Percentiles rank a stretch among this genome's conserved stretches.
These are phyloP conservation scores for Biscogniauxia sp. DNA, from an alignment of 2,329 filamentous ascomycete genomes.

Conservation along the genomic window DNA sequence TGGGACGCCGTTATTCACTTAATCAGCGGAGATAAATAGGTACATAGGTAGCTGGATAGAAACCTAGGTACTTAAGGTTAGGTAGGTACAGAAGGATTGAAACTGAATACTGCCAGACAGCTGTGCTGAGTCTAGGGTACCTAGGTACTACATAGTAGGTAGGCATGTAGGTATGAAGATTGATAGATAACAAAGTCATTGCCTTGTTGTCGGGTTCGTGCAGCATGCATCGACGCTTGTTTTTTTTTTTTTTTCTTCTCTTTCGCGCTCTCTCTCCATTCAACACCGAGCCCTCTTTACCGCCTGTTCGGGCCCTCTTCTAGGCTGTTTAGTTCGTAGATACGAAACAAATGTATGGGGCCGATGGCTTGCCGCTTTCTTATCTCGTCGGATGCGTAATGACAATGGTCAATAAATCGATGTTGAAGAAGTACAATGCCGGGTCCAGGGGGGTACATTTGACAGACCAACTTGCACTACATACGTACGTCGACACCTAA, in stretches of 20 bases:
- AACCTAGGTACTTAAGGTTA: not conserved
- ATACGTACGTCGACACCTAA: no score
- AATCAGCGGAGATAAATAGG: not conserved
- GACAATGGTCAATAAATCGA: not conserved
- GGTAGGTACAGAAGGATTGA: not conserved
- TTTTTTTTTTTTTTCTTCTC: not conserved
- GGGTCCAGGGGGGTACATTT: not conserved
- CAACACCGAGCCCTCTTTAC: conserved; percentile 1
- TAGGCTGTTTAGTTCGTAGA: not conserved
- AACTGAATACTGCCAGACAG: not conserved
- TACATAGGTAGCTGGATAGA: not conserved
- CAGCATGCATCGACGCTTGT: not conserved
- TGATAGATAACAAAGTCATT: conserved; percentile 1
- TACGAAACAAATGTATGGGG: not conserved
- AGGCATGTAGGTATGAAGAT: no score
- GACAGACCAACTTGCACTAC: no score
- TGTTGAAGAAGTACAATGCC: not conserved
- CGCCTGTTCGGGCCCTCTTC: conserved; percentile 1
- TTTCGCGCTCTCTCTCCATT: no score
- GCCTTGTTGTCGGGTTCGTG: conserved; percentile 2
- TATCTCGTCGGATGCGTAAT: not conserved
- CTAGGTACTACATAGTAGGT: not conserved
- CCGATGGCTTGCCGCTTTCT: not conserved
- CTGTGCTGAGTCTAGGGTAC: not conserved
- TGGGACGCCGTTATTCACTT: not conserved